Conservation (phyloP, 768 basidiomycete genomes). For the Lenzites betulinus region DNA sequence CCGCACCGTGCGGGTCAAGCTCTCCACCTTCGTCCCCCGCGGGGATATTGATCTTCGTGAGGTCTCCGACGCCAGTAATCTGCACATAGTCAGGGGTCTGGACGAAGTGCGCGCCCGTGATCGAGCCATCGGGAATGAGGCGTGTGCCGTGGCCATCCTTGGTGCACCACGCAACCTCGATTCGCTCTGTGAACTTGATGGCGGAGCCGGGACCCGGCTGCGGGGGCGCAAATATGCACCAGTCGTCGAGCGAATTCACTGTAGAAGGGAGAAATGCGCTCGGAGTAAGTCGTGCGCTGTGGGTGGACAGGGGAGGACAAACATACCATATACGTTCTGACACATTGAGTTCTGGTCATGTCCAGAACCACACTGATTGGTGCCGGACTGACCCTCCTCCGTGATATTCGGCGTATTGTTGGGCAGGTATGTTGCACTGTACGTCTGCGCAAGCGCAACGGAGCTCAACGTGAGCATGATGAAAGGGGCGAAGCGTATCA, state of each 20-base stretch:
- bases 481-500: slow-evolving; percentile 12
- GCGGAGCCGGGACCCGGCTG: slow-evolving; percentile 49
- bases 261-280: neutral
- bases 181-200: slow-evolving; percentile 62
- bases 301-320: neutral
- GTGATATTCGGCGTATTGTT: slow-evolving; percentile 48
- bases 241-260: slow-evolving; percentile 65
- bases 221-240: slow-evolving; percentile 55
- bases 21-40: slow-evolving; percentile 61
- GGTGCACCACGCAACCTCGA: slow-evolving; percentile 57
- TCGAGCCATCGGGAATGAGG: slow-evolving; percentile 72
- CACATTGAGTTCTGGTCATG: slow-evolving; percentile 60
- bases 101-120: slow-evolving; percentile 67
- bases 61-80: slow-evolving; percentile 66
- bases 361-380: slow-evolving; percentile 63
- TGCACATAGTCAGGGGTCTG: slow-evolving; percentile 77
- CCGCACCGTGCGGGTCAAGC: slow-evolving; percentile 72
- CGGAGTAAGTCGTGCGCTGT: neutral
- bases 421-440: slow-evolving; percentile 52
- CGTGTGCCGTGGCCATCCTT: slow-evolving; percentile 61
- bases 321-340: slow-evolving; percentile 64
- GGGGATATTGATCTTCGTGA: slow-evolving; percentile 67
- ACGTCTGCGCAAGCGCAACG: slow-evolving; percentile 34
- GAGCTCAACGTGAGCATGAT: slow-evolving; percentile 17
- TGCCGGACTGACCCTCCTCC: slow-evolving; percentile 62